phyloP scores from a whole-genome alignment of 1,284 basidiomycete genomes.

The Leccinum proliferum region DNA sequence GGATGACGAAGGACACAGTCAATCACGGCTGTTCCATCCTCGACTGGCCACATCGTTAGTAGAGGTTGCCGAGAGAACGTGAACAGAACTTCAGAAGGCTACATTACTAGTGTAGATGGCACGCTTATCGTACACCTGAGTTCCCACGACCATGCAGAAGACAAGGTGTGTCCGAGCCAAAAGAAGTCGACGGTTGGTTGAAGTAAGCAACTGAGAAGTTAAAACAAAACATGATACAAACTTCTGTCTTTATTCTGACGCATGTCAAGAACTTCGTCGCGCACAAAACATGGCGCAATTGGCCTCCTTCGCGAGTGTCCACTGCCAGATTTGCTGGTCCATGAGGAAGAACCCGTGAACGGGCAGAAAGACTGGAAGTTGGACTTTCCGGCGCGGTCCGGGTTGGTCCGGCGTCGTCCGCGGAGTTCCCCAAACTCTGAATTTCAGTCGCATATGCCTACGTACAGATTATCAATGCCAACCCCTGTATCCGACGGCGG shows the following conservation, averaged over 20 bases:
- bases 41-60: constrained; percentile 39
- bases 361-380: too few relatives aligned
- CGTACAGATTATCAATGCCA: too few relatives aligned
- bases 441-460: too few relatives aligned
- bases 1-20: constrained; percentile 50
- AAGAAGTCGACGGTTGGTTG: constrained; percentile 48
- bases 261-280: constrained; percentile 52
- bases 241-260: constrained; percentile 36
- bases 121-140: constrained; percentile 53
- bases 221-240: constrained; percentile 12
- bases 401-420: too few relatives aligned
- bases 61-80: constrained; percentile 1
- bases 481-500: too few relatives aligned
- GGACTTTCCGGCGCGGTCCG: too few relatives aligned
- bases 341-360: constrained; percentile 1
- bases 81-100: constrained; percentile 10
- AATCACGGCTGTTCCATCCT: constrained; percentile 67
- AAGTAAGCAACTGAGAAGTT: background rate
- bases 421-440: too few relatives aligned
- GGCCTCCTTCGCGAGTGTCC: constrained; percentile 58
- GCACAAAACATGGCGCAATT: constrained; percentile 54
- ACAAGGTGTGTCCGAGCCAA: constrained; percentile 62
- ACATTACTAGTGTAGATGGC: constrained; percentile 49
- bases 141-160: constrained; percentile 58
- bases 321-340: constrained; percentile 38